Evolutionary conservation across 495 filamentous ascomycete genomes (phyloP), one percentile per base, ranked within the genome.

Genomic region (Clavariopsis aquatica): DNA sequence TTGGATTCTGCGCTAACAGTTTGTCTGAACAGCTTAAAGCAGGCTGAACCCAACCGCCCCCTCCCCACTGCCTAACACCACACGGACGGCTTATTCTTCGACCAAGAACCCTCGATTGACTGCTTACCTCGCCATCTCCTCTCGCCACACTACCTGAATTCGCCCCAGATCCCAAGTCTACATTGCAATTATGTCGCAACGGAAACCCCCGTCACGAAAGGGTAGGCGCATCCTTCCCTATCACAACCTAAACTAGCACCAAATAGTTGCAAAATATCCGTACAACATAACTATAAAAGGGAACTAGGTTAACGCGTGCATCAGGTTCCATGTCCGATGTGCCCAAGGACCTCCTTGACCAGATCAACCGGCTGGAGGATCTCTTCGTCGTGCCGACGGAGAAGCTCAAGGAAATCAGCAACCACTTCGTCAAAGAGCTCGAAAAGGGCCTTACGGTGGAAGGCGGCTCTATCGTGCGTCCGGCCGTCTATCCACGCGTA

Each of bases 381-480:
- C 73, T 85, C 20, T 98, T 98, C 78, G 89, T 87, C 17, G 84
- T 97, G 47, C 86, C 89, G 68, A 81, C 78, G 1, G 78, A 82
- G 15, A 95, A 90, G 78, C 84, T 98, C 19, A 97, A 96, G 83
- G 72, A 88, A 75, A 89, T 98, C 65, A 92, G 93, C 31, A 81
- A 86, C 52, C 92, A 94, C 72, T 98, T 98, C 76, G 83, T 92
- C 43, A 83, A 83, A 52, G 94, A 98, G 80, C 86, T 98, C 58
- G 83, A 85, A 62, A 95, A 93, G 79, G 92, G 93, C 63, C 81
- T 98, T 41, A 90, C 83, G 52, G 86, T 89, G 57, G 89, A 95
- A 75, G 94, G 94, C 52, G 93, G 92, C 53, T 93, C 87, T 75
- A 97, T 98, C 74, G 92, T 96, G 77, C 81, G 91, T 80, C 58